Base-by-base conservation (phyloP, 2,329 filamentous ascomycete genomes). In the Xylaria sp. region DNA sequence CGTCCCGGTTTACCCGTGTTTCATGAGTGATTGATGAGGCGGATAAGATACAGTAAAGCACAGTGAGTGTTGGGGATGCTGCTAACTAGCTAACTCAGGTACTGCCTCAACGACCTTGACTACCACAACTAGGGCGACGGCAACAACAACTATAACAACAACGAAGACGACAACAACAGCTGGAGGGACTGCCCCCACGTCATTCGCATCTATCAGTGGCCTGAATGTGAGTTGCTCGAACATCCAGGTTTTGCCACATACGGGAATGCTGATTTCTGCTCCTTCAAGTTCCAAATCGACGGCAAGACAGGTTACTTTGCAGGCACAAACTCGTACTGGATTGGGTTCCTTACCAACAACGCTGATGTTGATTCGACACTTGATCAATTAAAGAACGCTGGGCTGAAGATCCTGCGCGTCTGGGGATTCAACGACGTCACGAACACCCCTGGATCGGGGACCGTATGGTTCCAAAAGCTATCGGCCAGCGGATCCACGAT, bases 341-440 rank as follows among this genome's bases (percentile, higher is more conserved):
- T 86, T 54, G 80, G 79, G 11, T 86, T 86, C 78, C 74, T 86
- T 38, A 84, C 80, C 58, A 83, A 83, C 63, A 79, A 87, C 69
- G 80, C 78, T 7, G 87, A 90, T 74, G 83, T 89, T 15, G 86
- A 89, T 72, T 78, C 80, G n/a, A 78, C 83, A 15, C 79, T 87
- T 60, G 78, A 82, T 67, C 82, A 87, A 73, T 75, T 89, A 17
- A 75, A 80, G 59, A 71, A 78, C 38, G 84, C 86, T 2, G 86
- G 87, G 0, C 83, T 86, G 68, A 88, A 87, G 75, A 85, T 90
- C 67, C 80, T 89, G 40, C 83, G 88, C 17, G 82, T 89, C 57
- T 72, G 88, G 88, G 87, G 87, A 4, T 90, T 90, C 80, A 89
- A 89, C 78, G 87, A 89, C 71, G 85, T 88, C 15, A 87, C 80